phyloP scores from a whole-genome alignment of 2,329 filamentous ascomycete species.

The Corynespora cassiicola region DNA sequence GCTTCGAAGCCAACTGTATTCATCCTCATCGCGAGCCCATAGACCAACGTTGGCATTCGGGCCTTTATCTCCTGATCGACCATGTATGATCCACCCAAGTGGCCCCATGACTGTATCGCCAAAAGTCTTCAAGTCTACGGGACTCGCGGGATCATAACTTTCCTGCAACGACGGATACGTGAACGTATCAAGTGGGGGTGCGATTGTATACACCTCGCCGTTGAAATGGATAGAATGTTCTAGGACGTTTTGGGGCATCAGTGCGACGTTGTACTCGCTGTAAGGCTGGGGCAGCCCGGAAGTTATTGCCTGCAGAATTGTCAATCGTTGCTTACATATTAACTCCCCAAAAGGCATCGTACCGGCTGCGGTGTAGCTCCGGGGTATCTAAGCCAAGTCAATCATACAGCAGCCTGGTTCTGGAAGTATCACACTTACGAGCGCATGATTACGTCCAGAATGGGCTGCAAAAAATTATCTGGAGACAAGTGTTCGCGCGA shows the following conservation, averaged over 20 bases:
- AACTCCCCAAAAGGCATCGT: no score
- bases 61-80: conserved; percentile 32
- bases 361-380: no score
- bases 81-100: conserved; percentile 39
- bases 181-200: conserved; percentile 9
- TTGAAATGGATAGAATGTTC: conserved; percentile 28
- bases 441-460: conserved; percentile 19
- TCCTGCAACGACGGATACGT: conserved; percentile 21
- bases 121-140: conserved; percentile 29
- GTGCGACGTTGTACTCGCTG: conserved; percentile 48
- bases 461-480: conserved; percentile 20
- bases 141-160: conserved; percentile 31
- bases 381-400: no score
- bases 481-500: conserved; percentile 21
- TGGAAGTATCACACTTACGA: no score
- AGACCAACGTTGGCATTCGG: conserved; percentile 34
- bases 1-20: conserved; percentile 32
- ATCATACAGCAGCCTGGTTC: no score
- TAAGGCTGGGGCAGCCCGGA: no score
- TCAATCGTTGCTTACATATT: conserved; percentile 22
- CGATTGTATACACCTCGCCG: conserved; percentile 16
- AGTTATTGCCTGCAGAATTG: conserved; percentile 23
- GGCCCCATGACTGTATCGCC: conserved; percentile 42
- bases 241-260: conserved; percentile 30
- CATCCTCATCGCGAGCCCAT: conserved; percentile 31